Percentiles rank a stretch among this genome's conserved stretches.
These are phyloP conservation scores for Cylindrotheca fusiformis DNA, from an alignment of 108 stramenopile species.

Conservation along the genomic window DNA sequence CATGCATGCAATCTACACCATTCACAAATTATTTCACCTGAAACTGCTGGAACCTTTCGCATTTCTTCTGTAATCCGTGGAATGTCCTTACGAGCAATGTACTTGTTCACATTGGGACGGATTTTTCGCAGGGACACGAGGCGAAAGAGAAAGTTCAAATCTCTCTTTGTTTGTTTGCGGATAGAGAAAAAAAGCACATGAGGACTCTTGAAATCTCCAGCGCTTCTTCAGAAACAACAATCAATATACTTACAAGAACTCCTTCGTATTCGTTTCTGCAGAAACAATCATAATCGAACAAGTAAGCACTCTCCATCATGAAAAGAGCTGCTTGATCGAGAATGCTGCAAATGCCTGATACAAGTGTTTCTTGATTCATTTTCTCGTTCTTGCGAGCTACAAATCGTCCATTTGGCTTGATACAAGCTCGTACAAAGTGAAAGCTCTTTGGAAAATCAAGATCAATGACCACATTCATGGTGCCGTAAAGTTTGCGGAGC, in stretches of 20 bases:
- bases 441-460: slow-evolving; percentile 27
- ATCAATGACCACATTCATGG: slow-evolving; percentile 39
- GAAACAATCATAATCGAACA: not conserved
- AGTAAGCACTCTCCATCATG: not conserved
- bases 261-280: not conserved
- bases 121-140: slow-evolving; percentile 22
- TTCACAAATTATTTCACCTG: slow-evolving; percentile 30
- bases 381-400: slow-evolving; percentile 4
- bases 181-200: too few species aligned
- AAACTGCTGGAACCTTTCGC: not conserved
- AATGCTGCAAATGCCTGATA: not conserved
- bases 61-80: slow-evolving; percentile 3
- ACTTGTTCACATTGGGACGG: slow-evolving; percentile 35
- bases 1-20: too few species aligned
- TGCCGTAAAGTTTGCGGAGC: slow-evolving; percentile 12
- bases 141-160: slow-evolving; percentile 27
- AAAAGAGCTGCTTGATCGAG: not conserved
- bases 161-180: slow-evolving; percentile 11
- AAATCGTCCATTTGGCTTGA: slow-evolving; percentile 7
- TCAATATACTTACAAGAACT: not conserved
- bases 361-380: not conserved
- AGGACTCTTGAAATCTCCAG: too few species aligned
- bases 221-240: too few species aligned
- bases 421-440: slow-evolving; percentile 14
- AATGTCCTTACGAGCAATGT: slow-evolving; percentile 21